Evolutionary conservation across 352 stramenopile species (phyloP).

Genomic region (Phytophthora crassamura): DNA sequence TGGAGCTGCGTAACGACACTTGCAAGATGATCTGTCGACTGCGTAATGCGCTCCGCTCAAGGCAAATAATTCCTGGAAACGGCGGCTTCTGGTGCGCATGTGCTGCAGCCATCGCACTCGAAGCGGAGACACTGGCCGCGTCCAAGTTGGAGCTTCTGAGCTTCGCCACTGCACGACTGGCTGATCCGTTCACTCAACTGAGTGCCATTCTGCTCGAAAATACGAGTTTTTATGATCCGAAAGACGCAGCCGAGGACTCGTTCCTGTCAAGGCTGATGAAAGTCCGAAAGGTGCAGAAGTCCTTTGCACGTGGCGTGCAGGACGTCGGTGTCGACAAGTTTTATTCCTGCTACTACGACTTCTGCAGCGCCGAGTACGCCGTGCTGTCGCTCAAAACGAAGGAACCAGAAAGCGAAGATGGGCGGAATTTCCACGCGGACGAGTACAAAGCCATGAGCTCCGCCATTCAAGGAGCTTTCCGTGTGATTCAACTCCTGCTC

Average conservation of each 20-base stretch:
- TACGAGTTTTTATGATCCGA: not conserved
- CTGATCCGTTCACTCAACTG: conserved; percentile 19
- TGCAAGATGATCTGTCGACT: conserved; percentile 25
- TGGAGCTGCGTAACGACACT: conserved; percentile 24
- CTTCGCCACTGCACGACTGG: conserved; percentile 10
- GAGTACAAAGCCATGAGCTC: conserved; percentile 18
- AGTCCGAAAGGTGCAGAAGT: conserved; percentile 20
- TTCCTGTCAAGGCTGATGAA: conserved; percentile 29
- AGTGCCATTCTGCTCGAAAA: conserved; percentile 36
- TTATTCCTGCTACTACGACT: conserved; percentile 35
- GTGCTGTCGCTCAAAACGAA: conserved; percentile 7
- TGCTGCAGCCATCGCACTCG: conserved; percentile 17
- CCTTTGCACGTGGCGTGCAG: conserved; percentile 25
- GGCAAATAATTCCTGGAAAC: conserved; percentile 32
- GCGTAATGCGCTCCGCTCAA: conserved; percentile 27
- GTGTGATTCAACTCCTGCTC: conserved; percentile 33
- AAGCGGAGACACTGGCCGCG: conserved; percentile 4
- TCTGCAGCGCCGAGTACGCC: conserved; percentile 21
- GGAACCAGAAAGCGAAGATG: conserved; percentile 32
- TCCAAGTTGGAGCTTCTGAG: conserved; percentile 15
- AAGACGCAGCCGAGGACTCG: conserved; percentile 2
- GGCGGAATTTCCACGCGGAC: conserved; percentile 12
- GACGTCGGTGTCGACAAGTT: conserved; percentile 35
- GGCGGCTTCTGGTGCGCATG: conserved; percentile 38
- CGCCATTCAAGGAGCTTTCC: conserved; percentile 12